Evolutionary conservation across 805 yeast species (phyloP).

Genomic region (Yamadazyma tumulicola): DNA sequence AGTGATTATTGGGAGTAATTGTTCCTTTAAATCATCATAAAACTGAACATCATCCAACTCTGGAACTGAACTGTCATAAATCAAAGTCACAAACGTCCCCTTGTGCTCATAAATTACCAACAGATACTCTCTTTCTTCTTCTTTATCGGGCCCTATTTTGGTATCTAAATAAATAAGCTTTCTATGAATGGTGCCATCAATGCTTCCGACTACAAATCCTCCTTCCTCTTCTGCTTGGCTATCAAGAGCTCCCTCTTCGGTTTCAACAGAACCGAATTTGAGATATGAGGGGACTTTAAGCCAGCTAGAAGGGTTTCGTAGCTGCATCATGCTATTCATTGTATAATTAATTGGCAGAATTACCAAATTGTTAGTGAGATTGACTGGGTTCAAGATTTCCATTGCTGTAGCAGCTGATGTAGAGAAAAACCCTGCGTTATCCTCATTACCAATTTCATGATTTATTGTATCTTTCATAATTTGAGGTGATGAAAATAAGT

Average conservation of each 20-base stretch:
- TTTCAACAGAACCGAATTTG: constrained; percentile 7
- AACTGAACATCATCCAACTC: constrained; percentile 21
- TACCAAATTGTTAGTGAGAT: constrained; percentile 32
- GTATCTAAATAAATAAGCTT: constrained; percentile 25
- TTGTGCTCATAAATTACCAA: constrained; percentile 26
- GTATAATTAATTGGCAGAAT: constrained; percentile 37
- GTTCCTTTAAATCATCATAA: constrained; percentile 17
- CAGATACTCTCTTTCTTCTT: constrained; percentile 23
- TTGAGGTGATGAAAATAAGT: constrained; percentile 13
- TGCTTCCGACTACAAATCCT: constrained; percentile 23
- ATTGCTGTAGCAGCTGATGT: constrained; percentile 18
- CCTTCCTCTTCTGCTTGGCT: constrained; percentile 20
- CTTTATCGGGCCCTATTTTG: constrained; percentile 2
- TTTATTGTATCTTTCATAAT: constrained; percentile 12
- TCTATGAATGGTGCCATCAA: constrained; percentile 16
- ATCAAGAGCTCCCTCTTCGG: too few species aligned
- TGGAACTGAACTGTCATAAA: constrained; percentile 27
- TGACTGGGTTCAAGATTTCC: constrained; percentile 30
- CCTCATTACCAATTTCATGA: constrained; percentile 9
- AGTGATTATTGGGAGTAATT: constrained; percentile 19
- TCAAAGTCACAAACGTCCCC: constrained; percentile 20
- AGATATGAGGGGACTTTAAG: constrained; percentile 18
- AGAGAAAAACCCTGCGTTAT: constrained; percentile 6
- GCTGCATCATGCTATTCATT: constrained; percentile 27
- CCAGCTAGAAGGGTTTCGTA: constrained; percentile 14